Conservation (phyloP, 495 filamentous ascomycete species). For the Penicillium bialowiezense region DNA sequence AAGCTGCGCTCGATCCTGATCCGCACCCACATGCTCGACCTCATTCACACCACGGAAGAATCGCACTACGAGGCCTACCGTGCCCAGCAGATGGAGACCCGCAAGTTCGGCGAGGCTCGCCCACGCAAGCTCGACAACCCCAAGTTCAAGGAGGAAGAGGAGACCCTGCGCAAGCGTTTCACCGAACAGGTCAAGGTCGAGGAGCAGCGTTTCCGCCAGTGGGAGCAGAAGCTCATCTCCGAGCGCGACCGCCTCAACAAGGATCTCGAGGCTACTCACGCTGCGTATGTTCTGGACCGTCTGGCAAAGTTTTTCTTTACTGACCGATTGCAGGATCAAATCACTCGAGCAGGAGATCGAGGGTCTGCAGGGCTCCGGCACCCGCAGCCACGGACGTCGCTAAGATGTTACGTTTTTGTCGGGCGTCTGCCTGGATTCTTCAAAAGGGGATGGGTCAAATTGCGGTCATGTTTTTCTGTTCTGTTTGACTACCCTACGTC, state of each 20-base stretch:
- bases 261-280: slow-evolving; percentile 95
- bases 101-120: slow-evolving; percentile 97
- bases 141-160: slow-evolving; percentile 99
- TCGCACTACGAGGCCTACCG: slow-evolving; percentile 98
- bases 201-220: slow-evolving; percentile 96
- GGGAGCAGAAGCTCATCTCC: slow-evolving; percentile 99
- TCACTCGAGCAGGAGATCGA: slow-evolving; percentile 90
- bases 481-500: slow-evolving; percentile 41
- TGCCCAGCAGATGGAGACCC: slow-evolving; percentile 98
- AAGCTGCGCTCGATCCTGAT: slow-evolving; percentile 98
- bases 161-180: slow-evolving; percentile 95
- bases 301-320: slow-evolving; percentile 9
- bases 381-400: slow-evolving; percentile 93
- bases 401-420: slow-evolving; percentile 44
- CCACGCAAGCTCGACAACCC: slow-evolving; percentile 98
- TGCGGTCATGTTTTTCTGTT: slow-evolving; percentile 37
- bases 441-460: slow-evolving; percentile 33
- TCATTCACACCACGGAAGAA: slow-evolving; percentile 99
- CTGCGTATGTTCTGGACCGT: slow-evolving; percentile 57
- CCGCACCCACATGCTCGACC: slow-evolving; percentile 99
- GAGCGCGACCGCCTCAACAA: slow-evolving; percentile 99
- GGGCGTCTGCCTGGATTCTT: slow-evolving; percentile 23
- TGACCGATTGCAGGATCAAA: slow-evolving; percentile 69
- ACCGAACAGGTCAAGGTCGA: slow-evolving; percentile 99
- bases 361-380: slow-evolving; percentile 84